Evolutionary conservation across 2,329 filamentous ascomycete species (phyloP).

Genomic region (Aspergillus fumigatus): DNA sequence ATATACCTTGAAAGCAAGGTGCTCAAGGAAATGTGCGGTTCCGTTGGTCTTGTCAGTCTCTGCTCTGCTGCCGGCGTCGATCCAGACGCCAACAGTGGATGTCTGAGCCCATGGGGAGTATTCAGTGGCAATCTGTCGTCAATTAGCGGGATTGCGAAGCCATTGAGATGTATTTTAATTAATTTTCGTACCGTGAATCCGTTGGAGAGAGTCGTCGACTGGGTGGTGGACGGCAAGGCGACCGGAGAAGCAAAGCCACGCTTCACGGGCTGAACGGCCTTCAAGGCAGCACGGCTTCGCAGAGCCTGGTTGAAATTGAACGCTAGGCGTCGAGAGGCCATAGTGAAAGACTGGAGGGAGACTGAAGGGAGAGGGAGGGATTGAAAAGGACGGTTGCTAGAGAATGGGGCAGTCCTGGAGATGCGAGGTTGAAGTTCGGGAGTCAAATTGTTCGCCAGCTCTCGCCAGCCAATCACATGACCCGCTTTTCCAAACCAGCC

Average conservation of each 20-base stretch:
- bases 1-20: constrained; percentile 98
- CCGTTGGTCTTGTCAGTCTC: constrained; percentile 99
- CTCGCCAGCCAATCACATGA: constrained; percentile 43
- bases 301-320: constrained; percentile 88
- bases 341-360: constrained; percentile 46
- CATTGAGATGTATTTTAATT: constrained; percentile 11
- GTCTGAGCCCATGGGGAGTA: constrained; percentile 98
- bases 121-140: constrained; percentile 82
- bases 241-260: constrained; percentile 89
- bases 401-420: constrained; percentile 28
- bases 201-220: constrained; percentile 95
- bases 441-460: constrained; percentile 43
- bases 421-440: constrained; percentile 40
- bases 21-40: constrained; percentile 98
- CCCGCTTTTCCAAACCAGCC: constrained; percentile 36
- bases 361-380: constrained; percentile 49
- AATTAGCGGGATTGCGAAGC: constrained; percentile 26
- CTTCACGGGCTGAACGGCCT: constrained; percentile 69
- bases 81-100: constrained; percentile 97
- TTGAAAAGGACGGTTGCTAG: constrained; percentile 22
- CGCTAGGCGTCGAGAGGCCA: constrained; percentile 97
- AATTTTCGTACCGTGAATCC: constrained; percentile 74
- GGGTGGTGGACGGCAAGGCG: constrained; percentile 67
- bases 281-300: constrained; percentile 80
- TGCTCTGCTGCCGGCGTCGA: constrained; percentile 95